These are phyloP conservation scores for Backusella tarrabulga DNA, from an alignment of 192 early-diverging fungal genomes.

Conservation along the genomic window DNA sequence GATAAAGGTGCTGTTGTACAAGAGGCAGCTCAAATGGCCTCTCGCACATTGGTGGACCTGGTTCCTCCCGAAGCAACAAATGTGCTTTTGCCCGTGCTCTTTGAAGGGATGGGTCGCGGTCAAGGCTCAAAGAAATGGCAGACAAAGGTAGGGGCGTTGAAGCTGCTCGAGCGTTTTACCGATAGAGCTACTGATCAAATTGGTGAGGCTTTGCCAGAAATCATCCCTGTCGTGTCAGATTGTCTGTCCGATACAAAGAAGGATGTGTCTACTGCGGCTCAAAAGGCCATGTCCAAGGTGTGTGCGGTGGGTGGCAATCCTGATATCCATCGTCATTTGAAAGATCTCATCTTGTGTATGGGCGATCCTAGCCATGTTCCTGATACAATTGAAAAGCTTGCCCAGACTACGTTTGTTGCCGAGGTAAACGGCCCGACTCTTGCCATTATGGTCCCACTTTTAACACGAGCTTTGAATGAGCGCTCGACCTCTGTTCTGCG, in stretches of 20 bases:
- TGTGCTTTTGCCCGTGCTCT: constrained; percentile 59
- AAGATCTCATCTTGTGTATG: constrained; percentile 71
- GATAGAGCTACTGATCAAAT: constrained; percentile 47
- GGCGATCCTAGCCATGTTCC: constrained; percentile 75
- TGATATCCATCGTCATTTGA: constrained; percentile 69
- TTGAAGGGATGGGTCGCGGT: constrained; percentile 45
- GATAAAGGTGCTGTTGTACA: constrained; percentile 51
- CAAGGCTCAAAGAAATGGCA: constrained; percentile 76
- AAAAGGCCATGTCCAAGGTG: constrained; percentile 63
- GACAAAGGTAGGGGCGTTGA: constrained; percentile 59
- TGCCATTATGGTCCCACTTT: constrained; percentile 75
- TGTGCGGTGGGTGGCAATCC: constrained; percentile 71
- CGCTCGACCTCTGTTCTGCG: constrained; percentile 65
- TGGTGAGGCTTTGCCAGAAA: constrained; percentile 48
- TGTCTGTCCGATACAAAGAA: constrained; percentile 75
- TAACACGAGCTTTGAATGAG: constrained; percentile 66
- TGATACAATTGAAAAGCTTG: constrained; percentile 62
- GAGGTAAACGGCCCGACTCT: constrained; percentile 74
- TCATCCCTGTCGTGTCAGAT: constrained; percentile 71
- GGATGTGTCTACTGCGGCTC: constrained; percentile 56
- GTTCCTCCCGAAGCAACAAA: constrained; percentile 46
- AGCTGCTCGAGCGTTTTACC: constrained; percentile 41
- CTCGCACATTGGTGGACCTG: constrained; percentile 36
- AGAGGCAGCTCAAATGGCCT: constrained; percentile 46
- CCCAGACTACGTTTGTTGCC: constrained; percentile 74